Conservation (phyloP, 2,329 filamentous ascomycete species). For the Curvularia eragrostidis region DNA sequence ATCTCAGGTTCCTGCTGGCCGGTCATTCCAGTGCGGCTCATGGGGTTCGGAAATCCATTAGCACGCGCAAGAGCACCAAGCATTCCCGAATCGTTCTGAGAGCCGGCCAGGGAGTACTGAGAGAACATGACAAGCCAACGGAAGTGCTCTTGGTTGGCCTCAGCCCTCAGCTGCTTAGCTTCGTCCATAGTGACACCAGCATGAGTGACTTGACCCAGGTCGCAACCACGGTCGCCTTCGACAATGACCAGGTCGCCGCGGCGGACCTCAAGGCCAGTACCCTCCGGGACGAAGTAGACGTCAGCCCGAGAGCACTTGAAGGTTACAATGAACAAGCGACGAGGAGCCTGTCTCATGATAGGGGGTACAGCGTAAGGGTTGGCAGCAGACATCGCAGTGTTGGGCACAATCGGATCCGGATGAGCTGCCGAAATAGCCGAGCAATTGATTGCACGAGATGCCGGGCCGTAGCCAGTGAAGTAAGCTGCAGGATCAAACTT, state of each 20-base stretch:
- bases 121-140: conserved; percentile 99
- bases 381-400: conserved; percentile 27
- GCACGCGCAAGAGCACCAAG: conserved; percentile 49
- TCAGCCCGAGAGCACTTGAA: conserved; percentile 97
- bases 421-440: conserved; percentile 47
- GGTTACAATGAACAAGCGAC: conserved; percentile 78
- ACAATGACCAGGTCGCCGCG: conserved; percentile 95
- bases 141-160: conserved; percentile 94
- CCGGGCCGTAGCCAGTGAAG: conserved; percentile 48
- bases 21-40: conserved; percentile 56
- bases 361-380: conserved; percentile 47
- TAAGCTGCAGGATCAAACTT: conserved; percentile 58
- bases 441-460: conserved; percentile 45
- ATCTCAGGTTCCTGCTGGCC: conserved; percentile 65
- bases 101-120: conserved; percentile 56
- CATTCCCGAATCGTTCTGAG: conserved; percentile 59
- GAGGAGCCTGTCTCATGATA: conserved; percentile 38
- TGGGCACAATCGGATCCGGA: conserved; percentile 40
- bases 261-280: conserved; percentile 88
- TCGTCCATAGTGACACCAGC: conserved; percentile 87
- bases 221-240: conserved; percentile 94
- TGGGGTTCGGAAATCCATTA: conserved; percentile 39
- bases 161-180: conserved; percentile 87
- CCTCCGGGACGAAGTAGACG: conserved; percentile 96
- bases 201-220: conserved; percentile 89